Evolutionary conservation across 2,329 filamentous ascomycete species (phyloP), one percentile per base, ranked within the genome.

Genomic region (Coniosporium tulheliwenetii): DNA sequence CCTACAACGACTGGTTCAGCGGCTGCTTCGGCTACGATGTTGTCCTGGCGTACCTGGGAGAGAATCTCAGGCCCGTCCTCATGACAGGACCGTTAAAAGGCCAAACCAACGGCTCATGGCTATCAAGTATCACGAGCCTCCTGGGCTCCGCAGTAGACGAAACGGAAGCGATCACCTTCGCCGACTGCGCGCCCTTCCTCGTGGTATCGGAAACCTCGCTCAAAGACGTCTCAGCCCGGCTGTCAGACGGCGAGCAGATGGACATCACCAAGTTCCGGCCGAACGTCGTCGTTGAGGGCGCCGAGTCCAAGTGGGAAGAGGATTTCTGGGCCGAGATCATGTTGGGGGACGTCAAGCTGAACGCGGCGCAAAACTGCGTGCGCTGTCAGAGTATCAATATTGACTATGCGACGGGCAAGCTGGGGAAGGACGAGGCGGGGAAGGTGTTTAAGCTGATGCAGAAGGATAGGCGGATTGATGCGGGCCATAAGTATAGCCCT

Each of bases 161-260:
- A 37, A 13, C 39, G 37, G 44, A 51, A n/a, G 40, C 52, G 15
- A 68, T 89, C 36, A 75, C 73, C 2, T 91, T 89, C 59, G 73
- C 77, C 33, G 84, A 91, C 58, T 73, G 74, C 46, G 82, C 83
- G 1, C 80, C 84, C 1, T 82, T 81, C 55, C 70, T 94, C 10
- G 59, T 94, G 16, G 70, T 79, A 5, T 83, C 78, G 0, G 69
- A 77, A 44, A 70, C 75, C 2, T 91, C 82, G 1, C 69, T 87
- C n/a, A 60, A 67, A 14, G 69, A 83, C 48, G 72, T 93, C 37
- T 75, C 72, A 30, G 43, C 48, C 7, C 52, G 61, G 5, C 50
- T 67, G 0, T 49, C 56, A 0, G 52, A 54, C 0, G 57, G 52
- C 10, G 47, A 56, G 38, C 40, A 52, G 37, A 63, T 65, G 56